Conservation (phyloP, 2,329 filamentous ascomycete genomes). For the Calonectria hongkongensis region DNA sequence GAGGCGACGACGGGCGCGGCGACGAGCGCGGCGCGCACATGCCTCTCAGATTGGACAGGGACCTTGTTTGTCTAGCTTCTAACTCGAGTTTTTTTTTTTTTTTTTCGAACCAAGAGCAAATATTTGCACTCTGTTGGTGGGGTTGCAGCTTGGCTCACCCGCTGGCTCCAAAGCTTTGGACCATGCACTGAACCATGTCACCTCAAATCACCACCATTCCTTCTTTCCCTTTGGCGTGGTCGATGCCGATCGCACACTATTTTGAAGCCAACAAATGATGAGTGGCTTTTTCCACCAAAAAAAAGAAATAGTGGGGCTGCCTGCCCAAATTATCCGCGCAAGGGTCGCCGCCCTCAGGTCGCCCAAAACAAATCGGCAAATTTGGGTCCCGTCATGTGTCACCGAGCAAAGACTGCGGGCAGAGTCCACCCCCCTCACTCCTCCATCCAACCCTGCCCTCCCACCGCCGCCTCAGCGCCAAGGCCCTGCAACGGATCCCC, state of each 20-base stretch:
- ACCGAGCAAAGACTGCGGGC: conserved; percentile 17
- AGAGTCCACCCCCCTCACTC: conserved; percentile 24
- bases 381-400: conserved; percentile 28
- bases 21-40: conserved; percentile 22
- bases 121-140: conserved; percentile 33
- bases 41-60: conserved; percentile 26
- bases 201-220: conserved; percentile 31
- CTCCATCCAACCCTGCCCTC: conserved; percentile 17
- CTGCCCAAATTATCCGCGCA: conserved; percentile 27
- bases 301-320: conserved; percentile 18
- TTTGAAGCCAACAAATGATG: conserved; percentile 33
- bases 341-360: conserved; percentile 21
- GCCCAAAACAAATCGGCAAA: conserved; percentile 35
- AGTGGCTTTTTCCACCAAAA: conserved; percentile 7
- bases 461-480: conserved; percentile 28
- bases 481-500: conserved; percentile 24
- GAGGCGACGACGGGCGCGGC: conserved; percentile 20
- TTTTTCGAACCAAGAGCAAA: conserved; percentile 19
- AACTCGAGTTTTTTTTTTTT: conserved; percentile 8
- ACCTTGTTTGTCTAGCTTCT: conserved; percentile 21
- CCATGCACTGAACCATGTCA: conserved; percentile 31
- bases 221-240: conserved; percentile 17
- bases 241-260: conserved; percentile 39
- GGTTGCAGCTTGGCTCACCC: conserved; percentile 38
- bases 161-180: conserved; percentile 21